Evolutionary conservation across 805 yeast genomes (phyloP), one percentile per base, ranked within the genome.

Genomic region (Teunomyces aglyptinius): DNA sequence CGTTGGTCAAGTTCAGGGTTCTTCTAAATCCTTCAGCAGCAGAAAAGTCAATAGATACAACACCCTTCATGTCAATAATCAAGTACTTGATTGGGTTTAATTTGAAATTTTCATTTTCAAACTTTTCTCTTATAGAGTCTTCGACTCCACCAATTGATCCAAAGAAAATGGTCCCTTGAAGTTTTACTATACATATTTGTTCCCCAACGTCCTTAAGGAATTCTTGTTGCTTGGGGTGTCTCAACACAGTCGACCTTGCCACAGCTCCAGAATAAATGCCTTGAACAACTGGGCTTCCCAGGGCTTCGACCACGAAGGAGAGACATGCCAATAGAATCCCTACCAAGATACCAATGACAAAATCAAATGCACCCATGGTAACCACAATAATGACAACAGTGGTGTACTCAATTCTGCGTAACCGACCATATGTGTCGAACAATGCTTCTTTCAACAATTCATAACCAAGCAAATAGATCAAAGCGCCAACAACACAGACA

Each of bases 81-180:
- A 94, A 69, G 61, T 83, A 94, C 58, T 86, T 82, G 56, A 94
- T 84, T 22, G 94, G 89, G 45, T 77, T 77, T 38, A 62, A 66
- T 18, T 64, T 60, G 58, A 77, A 82, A 15, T 63, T 59, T 3
- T 67, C 70, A n/a, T 75, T 72, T 33, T 85, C 90, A 57, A 89
- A 79, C 51, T 84, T 67, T 5, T 69, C 69, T 48, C 94, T 77
- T 47, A 92, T 84, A 44, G 80, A 78, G 35, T 79, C 77, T 65
- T 94, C 99, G 40, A 94, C 85, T 1, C 92, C 87, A 16, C 96
- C 96, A 63, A 92, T 91, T 0, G 97, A 89, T 1, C 99, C 99
- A 65, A 94, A 94, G 63, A 94, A 94, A 32, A 94, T 71, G 18
- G 94, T 82, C 15, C 97, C 97, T 54, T 89, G 87, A 38, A 94